Percentiles rank a stretch among this genome's conserved stretches.
Evolutionary conservation across 345 rosid species (phyloP).

Genomic region (Arabidopsis arenosa): DNA sequence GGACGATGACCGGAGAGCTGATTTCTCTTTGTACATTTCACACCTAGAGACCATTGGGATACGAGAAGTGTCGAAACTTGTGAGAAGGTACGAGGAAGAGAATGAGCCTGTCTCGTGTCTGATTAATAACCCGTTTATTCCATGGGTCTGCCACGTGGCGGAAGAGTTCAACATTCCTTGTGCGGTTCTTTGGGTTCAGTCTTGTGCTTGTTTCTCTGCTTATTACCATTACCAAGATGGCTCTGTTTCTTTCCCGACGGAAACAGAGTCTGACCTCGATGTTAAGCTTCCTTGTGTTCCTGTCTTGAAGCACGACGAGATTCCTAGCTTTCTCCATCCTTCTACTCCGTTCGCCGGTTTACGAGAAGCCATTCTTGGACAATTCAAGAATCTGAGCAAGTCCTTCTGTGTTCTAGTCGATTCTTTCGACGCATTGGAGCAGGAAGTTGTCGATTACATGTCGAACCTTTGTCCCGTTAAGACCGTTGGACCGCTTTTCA

Average conservation of each 20-base stretch:
- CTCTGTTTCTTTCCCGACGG: slow-evolving; percentile 58
- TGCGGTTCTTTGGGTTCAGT: slow-evolving; percentile 88
- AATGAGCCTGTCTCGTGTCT: slow-evolving; percentile 70
- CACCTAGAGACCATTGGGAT: slow-evolving; percentile 61
- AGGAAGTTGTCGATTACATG: slow-evolving; percentile 61
- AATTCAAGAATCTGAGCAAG: slow-evolving; percentile 58
- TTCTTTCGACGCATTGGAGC: slow-evolving; percentile 73
- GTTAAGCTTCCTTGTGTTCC: slow-evolving; percentile 73
- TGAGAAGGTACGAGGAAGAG: slow-evolving; percentile 41
- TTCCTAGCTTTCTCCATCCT: slow-evolving; percentile 78
- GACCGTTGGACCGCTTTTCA: slow-evolving; percentile 73
- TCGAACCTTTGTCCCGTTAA: slow-evolving; percentile 61
- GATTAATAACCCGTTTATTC: slow-evolving; percentile 76
- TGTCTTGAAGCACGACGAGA: slow-evolving; percentile 63
- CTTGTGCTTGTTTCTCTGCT: slow-evolving; percentile 70
- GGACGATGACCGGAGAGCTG: slow-evolving; percentile 54
- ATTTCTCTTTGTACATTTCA: slow-evolving; percentile 48
- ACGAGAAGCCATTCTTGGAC: slow-evolving; percentile 54
- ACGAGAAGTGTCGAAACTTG: slow-evolving; percentile 52
- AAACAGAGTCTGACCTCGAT: slow-evolving; percentile 58
- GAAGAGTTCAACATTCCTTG: slow-evolving; percentile 63
- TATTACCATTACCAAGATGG: slow-evolving; percentile 65
- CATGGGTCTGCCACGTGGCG: slow-evolving; percentile 84
- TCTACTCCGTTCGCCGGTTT: slow-evolving; percentile 49
- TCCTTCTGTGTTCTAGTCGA: slow-evolving; percentile 70